These are phyloP conservation scores for Rhodotorula paludigena DNA, from an alignment of 768 basidiomycete genomes.

Conservation along the genomic window DNA sequence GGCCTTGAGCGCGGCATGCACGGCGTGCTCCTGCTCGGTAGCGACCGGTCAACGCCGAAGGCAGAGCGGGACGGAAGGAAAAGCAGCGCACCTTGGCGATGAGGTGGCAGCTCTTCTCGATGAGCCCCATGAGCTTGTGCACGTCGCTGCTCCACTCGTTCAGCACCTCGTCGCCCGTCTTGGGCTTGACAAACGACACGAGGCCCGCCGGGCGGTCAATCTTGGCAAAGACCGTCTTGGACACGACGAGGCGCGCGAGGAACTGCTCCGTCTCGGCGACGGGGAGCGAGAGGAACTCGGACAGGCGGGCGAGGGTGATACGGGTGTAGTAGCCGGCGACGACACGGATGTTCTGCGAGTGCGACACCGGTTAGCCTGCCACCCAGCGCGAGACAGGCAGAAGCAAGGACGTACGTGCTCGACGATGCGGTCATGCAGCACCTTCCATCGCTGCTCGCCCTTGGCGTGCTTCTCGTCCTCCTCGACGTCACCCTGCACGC, in stretches of 20 bases:
- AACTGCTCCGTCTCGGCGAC: slow-evolving; percentile 77
- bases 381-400: background rate
- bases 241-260: slow-evolving; percentile 81
- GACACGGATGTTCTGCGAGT: slow-evolving; percentile 81
- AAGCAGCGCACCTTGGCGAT: slow-evolving; percentile 48
- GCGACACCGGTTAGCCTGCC: slow-evolving; percentile 6
- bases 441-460: slow-evolving; percentile 76
- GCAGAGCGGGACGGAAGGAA: background rate
- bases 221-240: slow-evolving; percentile 86
- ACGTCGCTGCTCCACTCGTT: slow-evolving; percentile 98
- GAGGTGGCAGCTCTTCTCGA: slow-evolving; percentile 86
- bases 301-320: slow-evolving; percentile 76
- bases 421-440: slow-evolving; percentile 88
- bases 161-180: slow-evolving; percentile 78
- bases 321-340: slow-evolving; percentile 91
- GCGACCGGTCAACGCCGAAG: background rate
- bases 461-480: slow-evolving; percentile 46
- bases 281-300: slow-evolving; percentile 78
- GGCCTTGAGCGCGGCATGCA: slow-evolving; percentile 30
- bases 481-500: slow-evolving; percentile 42
- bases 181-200: slow-evolving; percentile 76
- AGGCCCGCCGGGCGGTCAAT: slow-evolving; percentile 87
- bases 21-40: slow-evolving; percentile 30
- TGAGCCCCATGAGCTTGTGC: slow-evolving; percentile 76
- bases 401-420: slow-evolving; percentile 65